Evolutionary conservation across 1,284 basidiomycete species (phyloP), one percentile per base, ranked within the genome.

Genomic region (Leccinum pachyderme): DNA sequence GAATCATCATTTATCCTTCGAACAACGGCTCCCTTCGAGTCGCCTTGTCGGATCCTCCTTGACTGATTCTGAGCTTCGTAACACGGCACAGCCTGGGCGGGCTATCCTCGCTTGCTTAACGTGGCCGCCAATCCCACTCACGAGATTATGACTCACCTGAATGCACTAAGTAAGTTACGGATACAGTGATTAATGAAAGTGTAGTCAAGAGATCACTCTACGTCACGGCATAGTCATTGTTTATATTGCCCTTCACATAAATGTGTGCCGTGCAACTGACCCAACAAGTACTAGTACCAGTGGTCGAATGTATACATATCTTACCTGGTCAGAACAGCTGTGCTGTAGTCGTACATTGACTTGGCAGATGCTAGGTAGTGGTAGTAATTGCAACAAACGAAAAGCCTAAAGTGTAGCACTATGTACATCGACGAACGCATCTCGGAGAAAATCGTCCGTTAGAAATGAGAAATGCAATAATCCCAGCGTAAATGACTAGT

Each of bases 371-470:
- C 58, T 63, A 57, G 18, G 49, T 53, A 55, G 48, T 56, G 45
- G 41, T 57, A 41, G 33, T 57, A 51, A 56, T 49, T 50, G 59
- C 24, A 45, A 62, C 24, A 52, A 49, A 50, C 31, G 29, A 47
- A 48, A 57, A 49, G 13, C 15, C 45, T 37, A 41, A 65, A 50
- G 50, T 49, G 53, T 49, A 65, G 54, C 47, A 58, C 61, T 69
- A 72, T 72, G 61, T 71, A 68, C 69, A 72, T 55, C 49, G 51
- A 57, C 57, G 51, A 54, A 52, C 59, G 39, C 63, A 49, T 55
- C 47, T 43, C 45, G 27, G 52, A 54, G 55, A 51, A 50, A 58
- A 63, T 56, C 49, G 62, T 72, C 70, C 66, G 53, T 54, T 50
- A 50, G 47, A 61, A 68, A 58, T 53, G 52, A 56, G 44, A 58